phyloP scores from a whole-genome alignment of 2,329 filamentous ascomycete genomes.

The Piedraia hortae region DNA sequence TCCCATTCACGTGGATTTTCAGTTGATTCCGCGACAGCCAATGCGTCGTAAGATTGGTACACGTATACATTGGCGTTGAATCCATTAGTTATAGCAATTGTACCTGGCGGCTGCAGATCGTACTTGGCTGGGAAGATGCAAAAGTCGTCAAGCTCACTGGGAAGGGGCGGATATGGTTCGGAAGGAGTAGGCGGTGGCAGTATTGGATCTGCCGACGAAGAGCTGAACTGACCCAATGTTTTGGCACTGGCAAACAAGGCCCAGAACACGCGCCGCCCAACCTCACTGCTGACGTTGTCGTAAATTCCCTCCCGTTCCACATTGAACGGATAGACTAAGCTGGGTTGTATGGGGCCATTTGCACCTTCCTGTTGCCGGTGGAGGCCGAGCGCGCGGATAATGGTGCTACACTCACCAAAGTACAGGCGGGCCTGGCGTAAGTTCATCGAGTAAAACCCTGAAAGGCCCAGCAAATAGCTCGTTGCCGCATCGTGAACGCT shows the following conservation, averaged over 20 bases:
- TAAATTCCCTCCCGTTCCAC: constrained; percentile 13
- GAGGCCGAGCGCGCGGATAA: constrained; percentile 39
- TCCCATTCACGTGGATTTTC: constrained; percentile 49
- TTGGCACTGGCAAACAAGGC: constrained; percentile 48
- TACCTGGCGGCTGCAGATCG: constrained; percentile 37
- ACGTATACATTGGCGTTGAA: constrained; percentile 59
- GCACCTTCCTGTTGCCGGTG: constrained; percentile 21
- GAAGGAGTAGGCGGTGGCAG: constrained; percentile 50
- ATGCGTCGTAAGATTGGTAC: constrained; percentile 51
- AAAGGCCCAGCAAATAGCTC: constrained; percentile 46
- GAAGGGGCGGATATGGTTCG: constrained; percentile 52
- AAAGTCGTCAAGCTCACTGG: constrained; percentile 59
- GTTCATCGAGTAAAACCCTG: constrained; percentile 38
- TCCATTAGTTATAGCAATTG: constrained; percentile 43
- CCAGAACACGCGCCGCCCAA: constrained; percentile 46
- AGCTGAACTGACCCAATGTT: constrained; percentile 48
- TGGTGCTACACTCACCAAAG: constrained; percentile 41
- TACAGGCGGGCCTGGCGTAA: constrained; percentile 41
- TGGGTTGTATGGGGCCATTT: constrained; percentile 10
- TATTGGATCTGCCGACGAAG: constrained; percentile 40
- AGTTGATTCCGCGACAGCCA: constrained; percentile 55
- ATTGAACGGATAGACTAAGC: constrained; percentile 13
- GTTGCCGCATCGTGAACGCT: constrained; percentile 38
- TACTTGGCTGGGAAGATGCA: constrained; percentile 48
- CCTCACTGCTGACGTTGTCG: constrained; percentile 23